Evolutionary conservation across 177 flowering plant species (phyloP).

Genomic region (Vitis hybrid): DNA sequence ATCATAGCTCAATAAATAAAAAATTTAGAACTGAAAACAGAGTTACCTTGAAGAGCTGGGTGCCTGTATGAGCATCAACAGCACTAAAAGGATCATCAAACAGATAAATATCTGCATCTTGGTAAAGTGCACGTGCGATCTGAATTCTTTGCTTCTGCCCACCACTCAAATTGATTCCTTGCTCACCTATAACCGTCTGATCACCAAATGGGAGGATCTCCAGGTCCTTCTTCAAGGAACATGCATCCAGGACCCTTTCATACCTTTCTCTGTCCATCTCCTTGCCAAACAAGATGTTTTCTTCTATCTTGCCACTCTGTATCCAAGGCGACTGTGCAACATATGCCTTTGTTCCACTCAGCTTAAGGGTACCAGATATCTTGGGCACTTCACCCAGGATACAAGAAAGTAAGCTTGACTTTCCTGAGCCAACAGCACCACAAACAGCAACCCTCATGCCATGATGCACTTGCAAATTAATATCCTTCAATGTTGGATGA

Average conservation of each 20-base stretch:
- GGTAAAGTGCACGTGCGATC: slow-evolving; percentile 47
- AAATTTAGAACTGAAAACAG: not conserved
- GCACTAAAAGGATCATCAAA: slow-evolving; percentile 58
- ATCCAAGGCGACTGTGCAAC: slow-evolving; percentile 52
- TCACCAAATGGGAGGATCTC: slow-evolving; percentile 43
- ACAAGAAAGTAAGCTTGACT: slow-evolving; percentile 56
- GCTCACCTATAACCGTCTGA: slow-evolving; percentile 47
- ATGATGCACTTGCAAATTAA: slow-evolving; percentile 38
- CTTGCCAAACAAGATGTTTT: slow-evolving; percentile 44
- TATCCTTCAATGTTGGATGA: slow-evolving; percentile 35
- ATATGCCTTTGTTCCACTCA: slow-evolving; percentile 42
- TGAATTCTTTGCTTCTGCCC: slow-evolving; percentile 52
- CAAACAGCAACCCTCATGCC: slow-evolving; percentile 62
- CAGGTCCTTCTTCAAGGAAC: slow-evolving; percentile 43
- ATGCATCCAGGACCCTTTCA: slow-evolving; percentile 42
- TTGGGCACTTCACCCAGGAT: slow-evolving; percentile 56
- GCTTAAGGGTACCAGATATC: slow-evolving; percentile 39
- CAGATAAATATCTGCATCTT: slow-evolving; percentile 45
- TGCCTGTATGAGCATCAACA: slow-evolving; percentile 52
- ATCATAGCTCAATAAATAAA: not conserved
- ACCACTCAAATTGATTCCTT: slow-evolving; percentile 52
- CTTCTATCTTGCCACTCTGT: slow-evolving; percentile 43
- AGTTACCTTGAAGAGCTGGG: slow-evolving; percentile 44
- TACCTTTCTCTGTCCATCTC: slow-evolving; percentile 40
- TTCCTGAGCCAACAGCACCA: slow-evolving; percentile 65